These are phyloP conservation scores for Backusella macrospora DNA, from an alignment of 192 early-diverging fungal genomes.

Conservation along the genomic window DNA sequence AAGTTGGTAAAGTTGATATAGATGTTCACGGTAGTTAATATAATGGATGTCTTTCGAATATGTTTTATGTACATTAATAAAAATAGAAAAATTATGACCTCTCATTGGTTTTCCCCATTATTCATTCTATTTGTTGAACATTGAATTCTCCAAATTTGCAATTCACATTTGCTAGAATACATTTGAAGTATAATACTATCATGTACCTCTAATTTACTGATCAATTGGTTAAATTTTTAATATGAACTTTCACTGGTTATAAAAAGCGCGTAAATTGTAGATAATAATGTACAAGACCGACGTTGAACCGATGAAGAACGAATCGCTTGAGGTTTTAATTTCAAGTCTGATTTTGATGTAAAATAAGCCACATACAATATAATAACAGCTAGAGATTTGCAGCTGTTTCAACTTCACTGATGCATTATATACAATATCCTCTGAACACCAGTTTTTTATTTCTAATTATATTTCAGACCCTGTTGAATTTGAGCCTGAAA, in stretches of 20 bases:
- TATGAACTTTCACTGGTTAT: conserved; percentile 57
- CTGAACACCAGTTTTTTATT: no score
- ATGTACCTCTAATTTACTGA: conserved; percentile 47
- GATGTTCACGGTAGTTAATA: no score
- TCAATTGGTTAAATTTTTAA: conserved; percentile 54
- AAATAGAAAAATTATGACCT: conserved; percentile 72
- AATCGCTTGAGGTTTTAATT: conserved; percentile 62
- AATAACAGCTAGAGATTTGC: conserved; percentile 64
- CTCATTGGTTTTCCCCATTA: conserved; percentile 71
- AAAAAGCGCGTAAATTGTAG: conserved; percentile 66
- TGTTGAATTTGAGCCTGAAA: no score
- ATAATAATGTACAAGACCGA: conserved; percentile 63
- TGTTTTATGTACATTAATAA: conserved; percentile 64
- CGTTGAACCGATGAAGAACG: conserved; percentile 69
- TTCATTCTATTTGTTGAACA: conserved; percentile 62
- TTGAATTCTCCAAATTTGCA: conserved; percentile 65
- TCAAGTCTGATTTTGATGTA: conserved; percentile 25
- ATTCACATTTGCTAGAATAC: conserved; percentile 64
- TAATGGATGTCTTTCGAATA: conserved; percentile 62
- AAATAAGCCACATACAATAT: conserved; percentile 69
- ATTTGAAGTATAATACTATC: conserved; percentile 66
- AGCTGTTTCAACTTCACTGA: conserved; percentile 57
- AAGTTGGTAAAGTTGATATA: no score
- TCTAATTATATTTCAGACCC: no score
- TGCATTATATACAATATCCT: conserved; percentile 69